Percentiles rank a stretch among this genome's conserved stretches.
Conservation (phyloP, 352 stramenopile species). For the Phytophthora fragariaefolia region DNA sequence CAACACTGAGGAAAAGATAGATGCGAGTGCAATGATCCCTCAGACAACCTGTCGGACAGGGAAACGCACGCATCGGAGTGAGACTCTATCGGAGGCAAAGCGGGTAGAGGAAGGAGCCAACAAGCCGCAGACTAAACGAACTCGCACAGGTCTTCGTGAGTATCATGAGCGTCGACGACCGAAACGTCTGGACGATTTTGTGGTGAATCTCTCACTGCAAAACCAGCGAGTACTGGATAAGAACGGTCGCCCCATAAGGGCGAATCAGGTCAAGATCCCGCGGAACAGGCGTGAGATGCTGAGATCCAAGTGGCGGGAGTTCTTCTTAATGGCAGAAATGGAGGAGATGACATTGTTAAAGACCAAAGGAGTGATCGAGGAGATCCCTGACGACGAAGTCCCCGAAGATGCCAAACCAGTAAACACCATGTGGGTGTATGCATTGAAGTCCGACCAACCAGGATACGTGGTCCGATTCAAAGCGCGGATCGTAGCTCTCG, state of each 20-base stretch:
- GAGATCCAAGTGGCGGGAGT: constrained; percentile 8
- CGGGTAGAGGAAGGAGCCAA: constrained; percentile 2
- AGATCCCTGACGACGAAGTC: too few species aligned
- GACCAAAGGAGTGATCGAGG: too few species aligned
- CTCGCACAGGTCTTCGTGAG: constrained; percentile 2
- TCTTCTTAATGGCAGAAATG: constrained; percentile 2
- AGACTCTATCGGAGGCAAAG: constrained; percentile 1
- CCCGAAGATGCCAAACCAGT: too few species aligned
- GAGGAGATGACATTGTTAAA: too few species aligned
- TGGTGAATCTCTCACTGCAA: background rate
- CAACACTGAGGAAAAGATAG: too few species aligned
- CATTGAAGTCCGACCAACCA: too few species aligned
- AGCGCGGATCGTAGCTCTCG: too few species aligned
- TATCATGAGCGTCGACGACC: constrained; percentile 1
- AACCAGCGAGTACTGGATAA: background rate
- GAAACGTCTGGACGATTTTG: constrained; percentile 5
- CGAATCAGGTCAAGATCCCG: background rate
- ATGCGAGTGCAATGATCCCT: too few species aligned
- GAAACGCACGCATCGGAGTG: constrained; percentile 8
- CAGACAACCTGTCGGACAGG: background rate
- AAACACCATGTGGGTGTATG: too few species aligned
- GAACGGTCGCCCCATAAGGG: background rate
- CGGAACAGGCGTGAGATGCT: constrained; percentile 1
- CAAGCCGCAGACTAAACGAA: constrained; percentile 1
- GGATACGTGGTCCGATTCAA: too few species aligned